A percentile compares a stretch with the other conserved stretches of the same genome.
phyloP scores from a whole-genome alignment of 1,284 basidiomycete species.

The Taiwanofungus camphoratus region DNA sequence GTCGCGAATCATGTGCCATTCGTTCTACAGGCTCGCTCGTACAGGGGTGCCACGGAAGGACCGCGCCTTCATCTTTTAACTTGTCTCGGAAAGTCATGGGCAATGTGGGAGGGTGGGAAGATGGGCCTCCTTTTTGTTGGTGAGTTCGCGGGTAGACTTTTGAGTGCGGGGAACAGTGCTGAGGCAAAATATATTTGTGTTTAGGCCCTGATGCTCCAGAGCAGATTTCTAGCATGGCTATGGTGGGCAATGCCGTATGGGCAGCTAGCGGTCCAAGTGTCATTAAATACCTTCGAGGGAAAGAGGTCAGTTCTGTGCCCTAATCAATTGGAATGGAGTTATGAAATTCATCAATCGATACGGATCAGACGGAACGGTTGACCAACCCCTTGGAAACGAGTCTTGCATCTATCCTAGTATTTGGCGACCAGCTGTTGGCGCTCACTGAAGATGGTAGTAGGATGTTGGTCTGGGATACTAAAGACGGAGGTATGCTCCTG shows the following conservation, averaged over 20 bases:
- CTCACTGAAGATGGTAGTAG: constrained; percentile 78
- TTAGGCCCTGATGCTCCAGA: constrained; percentile 75
- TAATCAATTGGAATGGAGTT: background rate
- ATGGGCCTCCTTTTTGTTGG: constrained; percentile 94
- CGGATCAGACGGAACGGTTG: constrained; percentile 40
- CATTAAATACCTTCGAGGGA: constrained; percentile 82
- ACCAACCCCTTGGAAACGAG: constrained; percentile 59
- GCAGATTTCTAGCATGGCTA: constrained; percentile 71
- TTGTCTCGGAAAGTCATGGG: constrained; percentile 89
- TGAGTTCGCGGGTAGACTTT: constrained; percentile 34
- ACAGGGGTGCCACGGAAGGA: constrained; percentile 82
- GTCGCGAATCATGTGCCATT: constrained; percentile 92
- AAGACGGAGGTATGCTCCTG: constrained; percentile 42
- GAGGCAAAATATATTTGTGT: constrained; percentile 7
- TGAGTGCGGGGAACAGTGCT: background rate
- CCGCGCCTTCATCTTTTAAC: constrained; percentile 83
- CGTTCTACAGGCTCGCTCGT: constrained; percentile 79
- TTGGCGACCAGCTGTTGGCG: constrained; percentile 77
- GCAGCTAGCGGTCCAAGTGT: constrained; percentile 66
- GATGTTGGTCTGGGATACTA: constrained; percentile 78
- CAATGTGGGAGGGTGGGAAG: constrained; percentile 93
- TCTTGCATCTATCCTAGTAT: constrained; percentile 64
- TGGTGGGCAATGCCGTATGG: constrained; percentile 88
- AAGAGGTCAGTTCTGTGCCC: constrained; percentile 54
- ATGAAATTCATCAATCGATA: background rate